Evolutionary conservation across 2,329 filamentous ascomycete species (phyloP).

Genomic region (Phyllosticta citribraziliensis): DNA sequence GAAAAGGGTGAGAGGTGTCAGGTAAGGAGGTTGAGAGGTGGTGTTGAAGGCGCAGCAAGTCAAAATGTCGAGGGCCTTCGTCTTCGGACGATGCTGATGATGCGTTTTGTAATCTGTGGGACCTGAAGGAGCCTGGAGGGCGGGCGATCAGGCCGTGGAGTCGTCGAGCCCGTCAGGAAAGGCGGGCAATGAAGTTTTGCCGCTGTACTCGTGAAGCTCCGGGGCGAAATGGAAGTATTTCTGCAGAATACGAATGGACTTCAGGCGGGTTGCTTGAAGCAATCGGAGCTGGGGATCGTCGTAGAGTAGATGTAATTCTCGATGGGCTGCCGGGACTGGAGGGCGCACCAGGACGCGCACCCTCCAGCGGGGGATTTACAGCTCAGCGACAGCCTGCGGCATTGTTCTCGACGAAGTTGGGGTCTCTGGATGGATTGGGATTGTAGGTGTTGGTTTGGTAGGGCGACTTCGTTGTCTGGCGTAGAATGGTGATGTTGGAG

Average conservation of each 20-base stretch:
- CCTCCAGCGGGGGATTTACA: constrained; percentile 81
- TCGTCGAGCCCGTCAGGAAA: constrained; percentile 24
- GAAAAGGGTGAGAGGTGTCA: neutral
- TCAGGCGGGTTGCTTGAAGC: constrained; percentile 24
- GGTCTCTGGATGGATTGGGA: constrained; percentile 33
- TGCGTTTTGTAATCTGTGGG: constrained; percentile 23
- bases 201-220: constrained; percentile 18
- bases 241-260: constrained; percentile 12
- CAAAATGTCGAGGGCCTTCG: constrained; percentile 10
- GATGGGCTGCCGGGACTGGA: constrained; percentile 76
- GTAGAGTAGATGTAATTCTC: constrained; percentile 53
- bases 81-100: constrained; percentile 18
- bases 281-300: constrained; percentile 29
- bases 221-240: constrained; percentile 17
- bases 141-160: constrained; percentile 10
- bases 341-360: constrained; percentile 47
- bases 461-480: constrained; percentile 33
- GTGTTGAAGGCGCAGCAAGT: constrained; percentile 12
- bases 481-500: constrained; percentile 20
- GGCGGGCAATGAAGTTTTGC: constrained; percentile 23
- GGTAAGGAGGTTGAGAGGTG: constrained; percentile 5
- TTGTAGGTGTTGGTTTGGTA: constrained; percentile 31
- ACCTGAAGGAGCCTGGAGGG: constrained; percentile 25
- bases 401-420: constrained; percentile 37
- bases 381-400: constrained; percentile 45